Evolutionary conservation across 192 early-diverging fungal genomes (phyloP).

Genomic region (Umbelopsis vinacea): DNA sequence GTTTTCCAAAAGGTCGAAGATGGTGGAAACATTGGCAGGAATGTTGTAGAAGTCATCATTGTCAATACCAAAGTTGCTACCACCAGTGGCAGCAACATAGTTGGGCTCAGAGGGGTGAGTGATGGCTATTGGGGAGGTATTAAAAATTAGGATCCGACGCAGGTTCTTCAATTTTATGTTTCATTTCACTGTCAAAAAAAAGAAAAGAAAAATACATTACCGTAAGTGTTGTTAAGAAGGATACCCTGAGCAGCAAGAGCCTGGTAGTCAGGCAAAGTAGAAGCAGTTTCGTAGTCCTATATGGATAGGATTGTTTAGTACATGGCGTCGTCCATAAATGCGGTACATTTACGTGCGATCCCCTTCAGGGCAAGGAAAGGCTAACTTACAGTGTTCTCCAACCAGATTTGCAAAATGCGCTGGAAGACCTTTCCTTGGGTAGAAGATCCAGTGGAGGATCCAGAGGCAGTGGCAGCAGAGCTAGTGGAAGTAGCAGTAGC

Average conservation of each 20-base stretch:
- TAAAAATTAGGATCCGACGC: neutral
- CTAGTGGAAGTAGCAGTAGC: neutral
- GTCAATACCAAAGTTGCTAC: constrained; percentile 48
- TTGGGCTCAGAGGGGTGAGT: constrained; percentile 76
- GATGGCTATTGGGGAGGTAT: constrained; percentile 11
- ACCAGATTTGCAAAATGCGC: constrained; percentile 33
- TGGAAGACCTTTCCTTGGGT: constrained; percentile 34
- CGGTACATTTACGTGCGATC: too few relatives aligned
- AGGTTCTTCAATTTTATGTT: neutral
- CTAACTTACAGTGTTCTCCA: constrained; percentile 32
- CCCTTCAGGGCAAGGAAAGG: too few relatives aligned
- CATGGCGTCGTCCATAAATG: too few relatives aligned
- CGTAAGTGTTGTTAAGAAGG: constrained; percentile 27
- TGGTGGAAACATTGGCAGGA: constrained; percentile 36
- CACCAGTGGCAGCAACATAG: constrained; percentile 66
- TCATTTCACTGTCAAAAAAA: too few relatives aligned
- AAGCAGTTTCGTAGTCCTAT: constrained; percentile 21
- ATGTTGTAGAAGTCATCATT: constrained; percentile 52
- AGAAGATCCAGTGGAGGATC: neutral
- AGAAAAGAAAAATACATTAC: neutral
- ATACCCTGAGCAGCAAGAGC: constrained; percentile 19
- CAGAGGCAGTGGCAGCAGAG: constrained; percentile 2
- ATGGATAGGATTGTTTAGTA: neutral
- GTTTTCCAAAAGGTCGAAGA: constrained; percentile 35
- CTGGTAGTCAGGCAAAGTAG: constrained; percentile 12